These are phyloP conservation scores for Cyclotella baltica DNA, from an alignment of 108 stramenopile species.

Conservation along the genomic window DNA sequence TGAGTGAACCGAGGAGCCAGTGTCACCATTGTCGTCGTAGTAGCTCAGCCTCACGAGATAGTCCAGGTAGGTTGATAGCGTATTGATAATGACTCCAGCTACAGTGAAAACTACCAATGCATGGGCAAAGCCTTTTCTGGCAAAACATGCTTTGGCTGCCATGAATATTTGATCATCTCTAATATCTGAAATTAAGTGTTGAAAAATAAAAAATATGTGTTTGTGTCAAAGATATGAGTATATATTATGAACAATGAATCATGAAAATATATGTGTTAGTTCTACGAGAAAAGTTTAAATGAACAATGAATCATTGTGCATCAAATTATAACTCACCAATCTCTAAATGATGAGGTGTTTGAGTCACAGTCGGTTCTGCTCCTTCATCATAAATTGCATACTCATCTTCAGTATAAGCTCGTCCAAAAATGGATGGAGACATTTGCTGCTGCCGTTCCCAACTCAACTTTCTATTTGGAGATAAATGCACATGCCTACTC, in stretches of 20 bases:
- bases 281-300: no score
- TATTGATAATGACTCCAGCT: conserved; percentile 85
- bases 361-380: conserved; percentile 78
- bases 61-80: conserved; percentile 84
- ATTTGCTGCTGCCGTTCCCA: background rate
- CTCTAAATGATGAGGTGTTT: conserved; percentile 80
- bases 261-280: no score
- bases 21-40: conserved; percentile 23
- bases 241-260: no score
- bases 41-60: conserved; percentile 84
- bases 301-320: no score
- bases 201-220: no score
- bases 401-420: conserved; percentile 43
- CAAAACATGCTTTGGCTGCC: conserved; percentile 76
- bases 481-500: conserved; percentile 20
- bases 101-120: conserved; percentile 78
- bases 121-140: conserved; percentile 81
- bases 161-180: conserved; percentile 85
- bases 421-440: conserved; percentile 19
- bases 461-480: background rate
- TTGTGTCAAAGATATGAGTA: no score
- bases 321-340: no score
- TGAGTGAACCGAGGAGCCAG: background rate
- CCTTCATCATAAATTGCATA: conserved; percentile 48
- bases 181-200: conserved; percentile 68